A percentile compares a stretch with the other conserved stretches of the same genome.
Evolutionary conservation across 441 rosid genomes (phyloP).

Genomic region (Gossypium trilobum): DNA sequence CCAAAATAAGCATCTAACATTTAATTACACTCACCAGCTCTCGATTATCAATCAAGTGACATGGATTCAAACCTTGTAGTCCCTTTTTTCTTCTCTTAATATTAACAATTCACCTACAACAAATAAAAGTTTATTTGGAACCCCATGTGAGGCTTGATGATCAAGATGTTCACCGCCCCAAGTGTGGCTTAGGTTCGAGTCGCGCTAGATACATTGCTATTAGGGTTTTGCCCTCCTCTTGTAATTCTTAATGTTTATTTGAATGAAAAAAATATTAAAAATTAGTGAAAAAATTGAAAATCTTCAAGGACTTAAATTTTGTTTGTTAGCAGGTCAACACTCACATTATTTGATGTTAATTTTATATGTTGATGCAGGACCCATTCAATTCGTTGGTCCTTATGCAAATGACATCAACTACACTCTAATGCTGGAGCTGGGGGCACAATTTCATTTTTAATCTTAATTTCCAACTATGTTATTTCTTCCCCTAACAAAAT

Average conservation of each 20-base stretch:
- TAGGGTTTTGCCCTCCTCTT: too few relatives aligned
- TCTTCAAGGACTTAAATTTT: neutral
- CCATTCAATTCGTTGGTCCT: slow-evolving; percentile 79
- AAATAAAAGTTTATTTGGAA: neutral
- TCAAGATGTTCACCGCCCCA: too few relatives aligned
- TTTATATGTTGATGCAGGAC: slow-evolving; percentile 39
- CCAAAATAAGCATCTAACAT: too few relatives aligned
- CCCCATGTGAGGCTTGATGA: too few relatives aligned
- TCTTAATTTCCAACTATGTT: neutral
- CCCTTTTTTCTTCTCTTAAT: too few relatives aligned
- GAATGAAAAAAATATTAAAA: neutral
- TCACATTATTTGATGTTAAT: neutral
- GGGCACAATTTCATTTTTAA: slow-evolving; percentile 27
- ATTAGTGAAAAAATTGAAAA: too few relatives aligned
- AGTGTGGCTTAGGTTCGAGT: too few relatives aligned
- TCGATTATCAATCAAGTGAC: neutral
- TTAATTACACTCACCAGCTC: too few relatives aligned
- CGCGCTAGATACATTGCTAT: too few relatives aligned
- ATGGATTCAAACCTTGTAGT: neutral
- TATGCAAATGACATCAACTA: slow-evolving; percentile 50
- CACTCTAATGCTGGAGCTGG: slow-evolving; percentile 73
- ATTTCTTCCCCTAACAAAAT: neutral
- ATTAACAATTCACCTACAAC: neutral
- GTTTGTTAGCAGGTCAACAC: neutral
- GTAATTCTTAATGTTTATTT: neutral